phyloP scores from a whole-genome alignment of 139 green algal genomes.

The Haematococcus lacustris region DNA sequence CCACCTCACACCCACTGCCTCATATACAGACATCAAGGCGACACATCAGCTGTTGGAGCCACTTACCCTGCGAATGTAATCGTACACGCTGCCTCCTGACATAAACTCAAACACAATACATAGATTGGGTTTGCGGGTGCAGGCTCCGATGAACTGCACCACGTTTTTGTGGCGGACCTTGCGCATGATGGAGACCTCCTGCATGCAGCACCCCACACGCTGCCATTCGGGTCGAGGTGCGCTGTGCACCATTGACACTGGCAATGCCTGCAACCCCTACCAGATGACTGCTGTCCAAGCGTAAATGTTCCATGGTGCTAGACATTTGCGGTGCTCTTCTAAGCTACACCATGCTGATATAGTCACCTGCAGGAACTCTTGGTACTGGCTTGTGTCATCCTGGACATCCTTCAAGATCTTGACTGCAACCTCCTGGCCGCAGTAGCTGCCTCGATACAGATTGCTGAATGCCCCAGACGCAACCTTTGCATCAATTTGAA shows the following conservation, averaged over 20 bases:
- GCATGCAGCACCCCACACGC: no score
- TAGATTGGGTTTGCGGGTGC: conserved; percentile 91
- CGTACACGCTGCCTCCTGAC: conserved; percentile 87
- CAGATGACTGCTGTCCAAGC: no score
- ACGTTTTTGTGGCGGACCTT: conserved; percentile 95
- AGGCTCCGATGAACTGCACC: conserved; percentile 98
- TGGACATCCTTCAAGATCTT: conserved; percentile 94
- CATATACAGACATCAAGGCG: no score
- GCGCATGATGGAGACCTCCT: conserved; percentile 60
- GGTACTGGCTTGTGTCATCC: conserved; percentile 72
- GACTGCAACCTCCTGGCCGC: conserved; percentile 95
- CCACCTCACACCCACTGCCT: no score
- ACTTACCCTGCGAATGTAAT: conserved; percentile 74
- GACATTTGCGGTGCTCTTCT: no score
- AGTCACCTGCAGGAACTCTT: conserved; percentile 89
- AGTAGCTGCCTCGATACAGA: conserved; percentile 91
- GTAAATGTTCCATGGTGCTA: no score
- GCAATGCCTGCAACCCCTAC: no score
- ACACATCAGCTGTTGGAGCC: no score
- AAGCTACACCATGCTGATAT: no score
- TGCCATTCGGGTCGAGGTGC: no score
- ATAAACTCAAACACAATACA: conserved; percentile 99
- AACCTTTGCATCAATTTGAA: conserved; percentile 84
- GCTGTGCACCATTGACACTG: no score
- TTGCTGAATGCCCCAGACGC: conserved; percentile 86